Evolutionary conservation across 176 grass and related monocot genomes (phyloP).

Genomic region (Areca catechu): DNA sequence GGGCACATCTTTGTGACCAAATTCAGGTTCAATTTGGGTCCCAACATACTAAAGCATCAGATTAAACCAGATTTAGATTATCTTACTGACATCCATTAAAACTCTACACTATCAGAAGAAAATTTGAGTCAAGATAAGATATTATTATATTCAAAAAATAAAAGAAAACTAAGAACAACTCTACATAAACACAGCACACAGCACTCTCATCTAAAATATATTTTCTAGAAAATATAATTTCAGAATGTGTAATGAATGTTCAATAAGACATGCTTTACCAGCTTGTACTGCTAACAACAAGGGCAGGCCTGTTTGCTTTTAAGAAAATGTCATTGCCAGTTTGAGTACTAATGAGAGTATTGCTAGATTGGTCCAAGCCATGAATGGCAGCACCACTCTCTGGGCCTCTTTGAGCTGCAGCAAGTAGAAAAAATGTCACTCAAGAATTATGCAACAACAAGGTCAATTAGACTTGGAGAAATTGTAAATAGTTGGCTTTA

Average conservation of each 20-base stretch:
- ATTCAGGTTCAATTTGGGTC: too few relatives aligned
- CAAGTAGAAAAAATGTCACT: slow-evolving; percentile 3
- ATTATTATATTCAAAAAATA: too few relatives aligned
- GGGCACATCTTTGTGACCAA: too few relatives aligned
- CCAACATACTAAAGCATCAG: too few relatives aligned
- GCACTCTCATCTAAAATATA: too few relatives aligned
- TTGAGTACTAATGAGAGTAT: slow-evolving; percentile 38
- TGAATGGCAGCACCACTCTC: not conserved
- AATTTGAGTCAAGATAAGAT: too few relatives aligned
- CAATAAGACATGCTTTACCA: slow-evolving; percentile 34
- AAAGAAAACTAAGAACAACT: too few relatives aligned
- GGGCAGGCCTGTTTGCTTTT: slow-evolving; percentile 71
- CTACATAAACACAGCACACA: too few relatives aligned
- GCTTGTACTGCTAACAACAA: slow-evolving; percentile 96
- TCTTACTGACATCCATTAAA: too few relatives aligned
- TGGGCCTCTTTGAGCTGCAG: slow-evolving; percentile 30
- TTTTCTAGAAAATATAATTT: too few relatives aligned
- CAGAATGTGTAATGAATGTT: not conserved
- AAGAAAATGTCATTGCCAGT: slow-evolving; percentile 38
- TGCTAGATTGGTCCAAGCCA: slow-evolving; percentile 5
- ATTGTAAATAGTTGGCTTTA: slow-evolving; percentile 5
- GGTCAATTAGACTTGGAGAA: not conserved
- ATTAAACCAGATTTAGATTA: too few relatives aligned
- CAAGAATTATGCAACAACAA: not conserved
- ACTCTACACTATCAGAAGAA: too few relatives aligned